Percentiles rank a stretch among this genome's conserved stretches.
Conservation (phyloP, 805 yeast species). For the Ogataea salicorniae region DNA sequence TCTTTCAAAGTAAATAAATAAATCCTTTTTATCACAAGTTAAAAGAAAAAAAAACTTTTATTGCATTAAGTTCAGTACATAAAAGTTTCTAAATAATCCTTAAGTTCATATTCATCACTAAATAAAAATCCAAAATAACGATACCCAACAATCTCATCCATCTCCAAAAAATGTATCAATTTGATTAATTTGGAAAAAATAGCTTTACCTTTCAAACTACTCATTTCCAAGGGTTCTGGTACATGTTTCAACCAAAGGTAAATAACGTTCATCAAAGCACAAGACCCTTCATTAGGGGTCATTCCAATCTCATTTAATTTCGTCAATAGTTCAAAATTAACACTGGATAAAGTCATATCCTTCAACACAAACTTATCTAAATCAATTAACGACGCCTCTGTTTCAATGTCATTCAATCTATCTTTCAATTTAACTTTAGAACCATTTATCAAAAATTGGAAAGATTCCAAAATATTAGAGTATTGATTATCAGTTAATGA, state of each 20-base stretch:
- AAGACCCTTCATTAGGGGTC: slow-evolving; percentile 18
- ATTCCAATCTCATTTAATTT: slow-evolving; percentile 20
- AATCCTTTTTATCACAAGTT: too few species aligned
- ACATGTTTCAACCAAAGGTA: slow-evolving; percentile 26
- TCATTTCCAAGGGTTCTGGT: slow-evolving; percentile 7
- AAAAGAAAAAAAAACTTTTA: too few species aligned
- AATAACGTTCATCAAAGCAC: slow-evolving; percentile 18
- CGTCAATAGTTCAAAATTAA: slow-evolving; percentile 7
- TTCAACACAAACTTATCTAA: slow-evolving; percentile 14
- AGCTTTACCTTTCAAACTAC: slow-evolving; percentile 6
- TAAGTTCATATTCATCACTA: slow-evolving; percentile 22
- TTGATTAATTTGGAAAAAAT: slow-evolving; percentile 17
- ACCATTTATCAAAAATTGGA: slow-evolving; percentile 16
- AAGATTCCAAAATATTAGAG: slow-evolving; percentile 16
- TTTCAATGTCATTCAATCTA: slow-evolving; percentile 7
- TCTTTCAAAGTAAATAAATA: too few species aligned
- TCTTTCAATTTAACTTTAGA: slow-evolving; percentile 6
- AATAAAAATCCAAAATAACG: slow-evolving; percentile 27
- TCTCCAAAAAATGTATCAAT: slow-evolving; percentile 19
- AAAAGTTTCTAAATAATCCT: slow-evolving; percentile 3
- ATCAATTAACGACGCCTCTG: slow-evolving; percentile 6
- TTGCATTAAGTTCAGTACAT: background rate
- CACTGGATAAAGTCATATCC: slow-evolving; percentile 11
- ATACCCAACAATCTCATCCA: slow-evolving; percentile 20
- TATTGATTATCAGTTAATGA: slow-evolving; percentile 17